Conservation (phyloP, 768 basidiomycete genomes). For the Imleria badia region DNA sequence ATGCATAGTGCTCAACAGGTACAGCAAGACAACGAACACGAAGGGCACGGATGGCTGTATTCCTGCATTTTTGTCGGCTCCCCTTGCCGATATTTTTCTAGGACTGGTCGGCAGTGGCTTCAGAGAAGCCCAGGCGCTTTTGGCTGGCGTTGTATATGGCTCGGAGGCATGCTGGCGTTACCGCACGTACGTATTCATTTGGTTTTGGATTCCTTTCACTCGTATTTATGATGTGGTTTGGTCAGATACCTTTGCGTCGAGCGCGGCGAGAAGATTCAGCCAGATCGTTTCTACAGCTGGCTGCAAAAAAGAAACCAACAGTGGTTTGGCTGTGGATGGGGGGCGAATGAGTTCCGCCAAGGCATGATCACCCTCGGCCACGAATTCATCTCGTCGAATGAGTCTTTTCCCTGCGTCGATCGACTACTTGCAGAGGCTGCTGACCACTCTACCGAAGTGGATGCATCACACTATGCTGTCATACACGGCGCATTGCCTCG, state of each 20-base stretch:
- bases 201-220: too few relatives aligned
- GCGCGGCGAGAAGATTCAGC: not conserved
- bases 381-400: conserved; percentile 3
- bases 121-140: not conserved
- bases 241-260: conserved; percentile 4
- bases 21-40: not conserved
- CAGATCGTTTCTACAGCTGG: not conserved
- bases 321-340: conserved; percentile 1
- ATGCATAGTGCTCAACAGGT: not conserved
- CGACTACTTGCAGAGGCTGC: not conserved
- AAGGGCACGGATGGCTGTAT: not conserved
- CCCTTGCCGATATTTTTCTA: not conserved
- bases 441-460: conserved; percentile 3
- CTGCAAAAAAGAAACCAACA: not conserved
- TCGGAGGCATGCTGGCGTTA: not conserved
- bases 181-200: not conserved
- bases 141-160: not conserved
- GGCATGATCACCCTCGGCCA: conserved; percentile 1
- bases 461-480: not conserved
- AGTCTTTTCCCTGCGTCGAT: not conserved
- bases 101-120: not conserved
- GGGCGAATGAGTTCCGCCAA: conserved; percentile 1
- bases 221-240: not conserved
- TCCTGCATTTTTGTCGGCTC: not conserved
- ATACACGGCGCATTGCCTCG: not conserved